A percentile compares a stretch with the other conserved stretches of the same genome.
phyloP scores from a whole-genome alignment of 164 flowering plant species.

The Litsea cubeba region DNA sequence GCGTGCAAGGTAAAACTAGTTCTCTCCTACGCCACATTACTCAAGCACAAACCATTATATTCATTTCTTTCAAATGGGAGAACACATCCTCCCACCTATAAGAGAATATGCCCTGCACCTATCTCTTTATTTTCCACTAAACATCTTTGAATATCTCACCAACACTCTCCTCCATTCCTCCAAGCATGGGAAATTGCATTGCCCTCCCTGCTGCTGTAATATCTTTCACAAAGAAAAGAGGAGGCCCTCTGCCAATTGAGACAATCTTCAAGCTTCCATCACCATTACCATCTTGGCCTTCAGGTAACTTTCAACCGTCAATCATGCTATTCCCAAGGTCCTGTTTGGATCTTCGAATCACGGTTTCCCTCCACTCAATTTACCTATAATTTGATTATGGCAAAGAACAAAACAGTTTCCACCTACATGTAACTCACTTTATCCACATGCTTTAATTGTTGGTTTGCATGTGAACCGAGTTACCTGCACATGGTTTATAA shows the following conservation, averaged over 20 bases:
- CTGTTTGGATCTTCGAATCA: no score
- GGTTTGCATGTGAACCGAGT: neutral
- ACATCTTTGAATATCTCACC: neutral
- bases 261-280: constrained; percentile 53
- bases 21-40: neutral
- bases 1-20: neutral
- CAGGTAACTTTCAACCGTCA: constrained; percentile 22
- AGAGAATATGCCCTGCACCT: constrained; percentile 3
- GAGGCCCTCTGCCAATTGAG: constrained; percentile 28
- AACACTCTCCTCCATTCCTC: constrained; percentile 1
- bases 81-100: neutral
- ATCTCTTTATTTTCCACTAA: neutral
- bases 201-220: neutral
- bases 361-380: no score
- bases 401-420: neutral
- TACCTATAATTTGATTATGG: no score
- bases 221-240: neutral
- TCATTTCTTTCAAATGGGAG: neutral
- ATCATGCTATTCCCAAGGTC: no score
- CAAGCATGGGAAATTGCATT: constrained; percentile 5
- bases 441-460: neutral
- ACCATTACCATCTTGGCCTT: constrained; percentile 47
- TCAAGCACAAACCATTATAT: neutral
- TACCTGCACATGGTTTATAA: neutral
- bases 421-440: neutral